Base-by-base conservation (phyloP, 1,284 basidiomycete genomes). In the Cryptococcus wingfieldii region DNA sequence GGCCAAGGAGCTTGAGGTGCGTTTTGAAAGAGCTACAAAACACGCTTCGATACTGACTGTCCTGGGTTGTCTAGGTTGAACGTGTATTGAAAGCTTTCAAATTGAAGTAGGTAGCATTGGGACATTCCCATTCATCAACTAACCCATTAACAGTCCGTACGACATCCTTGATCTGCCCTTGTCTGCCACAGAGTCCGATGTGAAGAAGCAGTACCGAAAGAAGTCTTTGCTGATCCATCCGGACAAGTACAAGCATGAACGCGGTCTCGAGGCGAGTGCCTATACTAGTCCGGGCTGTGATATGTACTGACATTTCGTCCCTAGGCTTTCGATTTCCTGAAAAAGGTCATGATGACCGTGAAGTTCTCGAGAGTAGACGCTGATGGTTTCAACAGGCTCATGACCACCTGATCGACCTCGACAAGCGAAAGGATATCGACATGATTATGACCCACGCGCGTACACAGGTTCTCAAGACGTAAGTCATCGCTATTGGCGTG, bases 171-270 rank as follows among this genome's bases (percentile, higher is more conserved):
- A 81, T 56, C 71, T 82, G 16, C 75, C 79, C 18, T 69, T 77
- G 5, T 69, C 75, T 47, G 77, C 77, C 5, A 76, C 79, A 31
- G 80, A 80, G 45, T 68, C 76, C 48, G 79, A 80, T 38, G 78
- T 83, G 65, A 80, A 80, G 64, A 79, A 79, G 66, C 74, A 77
- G 51, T 83, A 81, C 62, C 75, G 82, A 55, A 80, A 79, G 67
- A 82, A 80, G 66, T 81, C 79, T 16, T 72, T 83, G 57, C 66
- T 82, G 67, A 82, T 83, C 51, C 82, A 83, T 64, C 82, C 82
- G 14, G 82, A 83, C 69, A 83, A 82, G 71, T 80, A 80, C 63
- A 77, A 81, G 67, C 79, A 82, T 67, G 78, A 78, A 38, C 62
- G 79, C n/a, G 82, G 80, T 34, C 61, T 70, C 19, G 75, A 78